Evolutionary conservation across 768 basidiomycete genomes (phyloP).

Genomic region (Pisolithus marmoratus): DNA sequence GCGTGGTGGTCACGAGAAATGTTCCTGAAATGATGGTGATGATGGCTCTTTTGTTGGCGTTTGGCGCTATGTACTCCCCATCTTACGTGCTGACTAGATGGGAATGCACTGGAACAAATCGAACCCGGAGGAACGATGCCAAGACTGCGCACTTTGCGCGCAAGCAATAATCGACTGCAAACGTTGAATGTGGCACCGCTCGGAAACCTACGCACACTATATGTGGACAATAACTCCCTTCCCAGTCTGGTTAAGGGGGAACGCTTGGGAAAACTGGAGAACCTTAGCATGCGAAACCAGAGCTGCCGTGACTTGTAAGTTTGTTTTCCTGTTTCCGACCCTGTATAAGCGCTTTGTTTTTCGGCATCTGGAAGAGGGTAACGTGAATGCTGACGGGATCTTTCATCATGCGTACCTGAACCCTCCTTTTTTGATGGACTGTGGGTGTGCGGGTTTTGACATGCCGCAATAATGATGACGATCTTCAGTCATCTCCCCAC

Average conservation of each 20-base stretch:
- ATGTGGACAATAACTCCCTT: slow-evolving; percentile 81
- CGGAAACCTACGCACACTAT: slow-evolving; percentile 79
- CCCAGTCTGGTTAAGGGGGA: slow-evolving; percentile 46
- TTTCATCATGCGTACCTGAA: slow-evolving; percentile 33
- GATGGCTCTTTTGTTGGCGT: not conserved
- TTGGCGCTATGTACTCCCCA: not conserved
- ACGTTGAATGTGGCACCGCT: slow-evolving; percentile 58
- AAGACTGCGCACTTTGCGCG: slow-evolving; percentile 75
- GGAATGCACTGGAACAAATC: slow-evolving; percentile 60
- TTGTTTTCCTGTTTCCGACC: slow-evolving; percentile 8
- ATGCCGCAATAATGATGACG: slow-evolving; percentile 24
- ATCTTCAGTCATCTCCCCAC: slow-evolving; percentile 37
- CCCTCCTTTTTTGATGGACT: slow-evolving; percentile 1
- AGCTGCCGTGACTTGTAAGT: slow-evolving; percentile 70
- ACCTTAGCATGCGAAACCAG: slow-evolving; percentile 89
- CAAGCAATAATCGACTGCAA: slow-evolving; percentile 75
- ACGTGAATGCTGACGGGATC: slow-evolving; percentile 31
- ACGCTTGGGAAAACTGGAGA: slow-evolving; percentile 71
- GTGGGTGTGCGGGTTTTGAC: slow-evolving; percentile 5
- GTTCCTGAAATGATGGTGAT: slow-evolving; percentile 11
- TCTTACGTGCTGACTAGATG: slow-evolving; percentile 43
- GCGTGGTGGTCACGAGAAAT: slow-evolving; percentile 30
- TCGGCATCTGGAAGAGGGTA: slow-evolving; percentile 1
- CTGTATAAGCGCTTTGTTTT: not conserved
- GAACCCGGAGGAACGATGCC: slow-evolving; percentile 51